Base-by-base conservation (phyloP, 2,329 filamentous ascomycete species). In the Pezicula carpinea region DNA sequence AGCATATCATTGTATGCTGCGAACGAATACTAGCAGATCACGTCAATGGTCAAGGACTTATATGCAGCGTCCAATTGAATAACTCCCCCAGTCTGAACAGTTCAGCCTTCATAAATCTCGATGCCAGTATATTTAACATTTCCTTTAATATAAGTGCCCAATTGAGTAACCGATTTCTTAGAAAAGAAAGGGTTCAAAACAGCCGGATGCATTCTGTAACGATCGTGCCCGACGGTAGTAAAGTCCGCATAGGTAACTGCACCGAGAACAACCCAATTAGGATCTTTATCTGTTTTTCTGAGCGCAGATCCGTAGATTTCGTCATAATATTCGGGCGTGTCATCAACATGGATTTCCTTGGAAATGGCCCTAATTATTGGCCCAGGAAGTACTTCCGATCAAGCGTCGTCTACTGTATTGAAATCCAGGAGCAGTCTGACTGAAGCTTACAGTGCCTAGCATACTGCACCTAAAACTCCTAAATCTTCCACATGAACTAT, bases 401-500 rank as follows among this genome's bases (percentile, higher is more conserved):
- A 33, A 14, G 3, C 10, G 5, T 22, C 15, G 13, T 46, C 17
- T 15, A 34, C 4, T 39, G 5, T 39, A n/a, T 19, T 18, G 36
- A 11, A 19, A 26, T 21, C 5, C 8, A 14, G 29, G 7, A 15
- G 4, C 33, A 41, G n/a, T n/a, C 17, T 6, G 14, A 10, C 19
- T 13, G 2, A 26, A n/a, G 18, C 38, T 22, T 45, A 44, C 70
- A n/a, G n/a, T n/a, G n/a, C n/a, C n/a, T n/a, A n/a, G n/a, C 70
- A 49, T 72, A 73, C 50, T 60, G 54, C 35, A 66, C 56, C 53
- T 73, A 70, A 56, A 74, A 55, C 43, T 69, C 63, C 39, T 63
- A 58, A 32, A 74, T 69, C 48, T 70, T 65, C 53, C 65, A 69
- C 10, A 63, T 70, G 47, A 70, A 72, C 52, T 69, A 62, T 5